Evolutionary conservation across 2,329 filamentous ascomycete genomes (phyloP).

Genomic region (Fusarium sp.): DNA sequence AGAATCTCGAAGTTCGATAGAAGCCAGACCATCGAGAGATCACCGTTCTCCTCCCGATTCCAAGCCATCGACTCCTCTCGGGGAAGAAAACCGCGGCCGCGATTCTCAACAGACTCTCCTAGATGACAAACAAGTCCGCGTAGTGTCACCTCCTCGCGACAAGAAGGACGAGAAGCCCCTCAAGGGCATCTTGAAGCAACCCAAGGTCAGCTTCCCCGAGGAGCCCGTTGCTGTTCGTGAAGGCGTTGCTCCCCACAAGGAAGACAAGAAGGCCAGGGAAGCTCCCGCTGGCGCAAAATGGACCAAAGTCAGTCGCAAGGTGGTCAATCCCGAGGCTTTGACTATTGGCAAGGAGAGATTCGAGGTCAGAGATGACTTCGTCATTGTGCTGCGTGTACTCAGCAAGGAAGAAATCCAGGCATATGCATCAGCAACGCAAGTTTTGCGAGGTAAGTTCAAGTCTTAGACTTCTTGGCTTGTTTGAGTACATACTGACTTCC

Average conservation of each 20-base stretch:
- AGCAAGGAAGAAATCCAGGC: slow-evolving; percentile 90
- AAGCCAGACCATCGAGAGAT: slow-evolving; percentile 34
- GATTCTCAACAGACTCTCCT: slow-evolving; percentile 52
- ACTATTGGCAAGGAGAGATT: slow-evolving; percentile 90
- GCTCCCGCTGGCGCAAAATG: slow-evolving; percentile 85
- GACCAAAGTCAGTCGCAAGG: slow-evolving; percentile 90
- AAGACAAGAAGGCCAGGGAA: slow-evolving; percentile 77
- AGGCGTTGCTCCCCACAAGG: slow-evolving; percentile 93
- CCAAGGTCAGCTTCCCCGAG: slow-evolving; percentile 86
- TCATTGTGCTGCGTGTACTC: slow-evolving; percentile 90
- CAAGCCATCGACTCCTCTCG: slow-evolving; percentile 30
- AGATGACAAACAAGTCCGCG: slow-evolving; percentile 67
- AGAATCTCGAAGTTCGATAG: slow-evolving; percentile 24
- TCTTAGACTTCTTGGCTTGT: neutral
- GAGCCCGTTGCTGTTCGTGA: slow-evolving; percentile 86
- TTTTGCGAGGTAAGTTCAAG: slow-evolving; percentile 76
- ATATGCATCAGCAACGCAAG: slow-evolving; percentile 83
- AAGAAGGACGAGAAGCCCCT: slow-evolving; percentile 75
- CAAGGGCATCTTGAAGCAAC: slow-evolving; percentile 88
- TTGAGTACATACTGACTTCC: slow-evolving; percentile 21
- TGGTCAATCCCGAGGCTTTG: slow-evolving; percentile 91
- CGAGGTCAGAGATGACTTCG: slow-evolving; percentile 91
- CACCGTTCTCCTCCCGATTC: slow-evolving; percentile 28
- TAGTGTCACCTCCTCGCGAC: slow-evolving; percentile 78
- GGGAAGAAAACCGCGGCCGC: slow-evolving; percentile 58